Evolutionary conservation across 495 filamentous ascomycete species (phyloP).

Genomic region (Niebla homalea): DNA sequence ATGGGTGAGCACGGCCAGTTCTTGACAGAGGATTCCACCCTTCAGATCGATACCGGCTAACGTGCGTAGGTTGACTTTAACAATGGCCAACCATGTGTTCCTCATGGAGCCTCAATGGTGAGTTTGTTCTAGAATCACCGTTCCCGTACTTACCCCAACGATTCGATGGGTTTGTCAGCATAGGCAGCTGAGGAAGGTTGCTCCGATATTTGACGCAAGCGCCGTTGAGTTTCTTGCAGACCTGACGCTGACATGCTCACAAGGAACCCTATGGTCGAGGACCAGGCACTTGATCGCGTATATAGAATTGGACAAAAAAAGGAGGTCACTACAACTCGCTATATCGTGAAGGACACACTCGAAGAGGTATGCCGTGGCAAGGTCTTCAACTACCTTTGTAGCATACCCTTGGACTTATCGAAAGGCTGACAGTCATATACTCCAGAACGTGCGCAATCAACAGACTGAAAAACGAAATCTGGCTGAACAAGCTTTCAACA

Average conservation of each 20-base stretch:
- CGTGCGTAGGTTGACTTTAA: conserved; percentile 15
- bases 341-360: conserved; percentile 19
- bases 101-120: conserved; percentile 23
- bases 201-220: no score
- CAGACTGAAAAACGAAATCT: conserved; percentile 9
- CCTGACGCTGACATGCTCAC: conserved; percentile 6
- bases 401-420: not conserved
- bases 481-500: conserved; percentile 10
- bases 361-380: conserved; percentile 14
- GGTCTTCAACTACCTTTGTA: not conserved
- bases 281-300: conserved; percentile 21
- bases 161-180: no score
- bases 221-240: no score
- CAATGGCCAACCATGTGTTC: conserved; percentile 23
- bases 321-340: conserved; percentile 17
- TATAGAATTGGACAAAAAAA: conserved; percentile 21
- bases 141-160: no score
- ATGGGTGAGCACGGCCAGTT: not conserved
- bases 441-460: conserved; percentile 8
- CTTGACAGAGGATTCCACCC: not conserved
- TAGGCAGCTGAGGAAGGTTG: no score
- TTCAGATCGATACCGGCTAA: not conserved
- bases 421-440: not conserved
- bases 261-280: conserved; percentile 24
- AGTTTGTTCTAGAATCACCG: no score